These are phyloP conservation scores for Neophaeococcomyces aloes DNA, from an alignment of 2,329 filamentous ascomycete species.

Conservation along the genomic window DNA sequence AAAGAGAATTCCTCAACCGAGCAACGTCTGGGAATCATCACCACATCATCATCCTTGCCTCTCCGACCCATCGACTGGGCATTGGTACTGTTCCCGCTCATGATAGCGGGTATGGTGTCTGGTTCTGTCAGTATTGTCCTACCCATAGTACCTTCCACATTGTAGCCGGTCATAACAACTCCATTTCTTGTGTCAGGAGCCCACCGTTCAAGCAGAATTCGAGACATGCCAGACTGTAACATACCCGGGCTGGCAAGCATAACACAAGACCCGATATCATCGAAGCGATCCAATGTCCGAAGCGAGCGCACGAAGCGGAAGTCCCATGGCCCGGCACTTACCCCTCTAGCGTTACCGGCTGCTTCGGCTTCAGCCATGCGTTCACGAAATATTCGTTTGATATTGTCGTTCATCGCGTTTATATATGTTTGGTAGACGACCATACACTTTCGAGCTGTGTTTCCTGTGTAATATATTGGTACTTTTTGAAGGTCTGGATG, in stretches of 20 bases:
- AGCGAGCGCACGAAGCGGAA: constrained; percentile 89
- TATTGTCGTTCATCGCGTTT: constrained; percentile 98
- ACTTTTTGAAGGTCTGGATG: constrained; percentile 80
- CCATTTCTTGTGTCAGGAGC: constrained; percentile 93
- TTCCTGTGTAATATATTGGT: constrained; percentile 95
- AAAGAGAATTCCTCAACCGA: constrained; percentile 93
- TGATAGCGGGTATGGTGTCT: constrained; percentile 87
- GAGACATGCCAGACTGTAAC: constrained; percentile 90
- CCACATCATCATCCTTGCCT: constrained; percentile 60
- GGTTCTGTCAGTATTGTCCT: constrained; percentile 92
- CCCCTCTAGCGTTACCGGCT: constrained; percentile 63
- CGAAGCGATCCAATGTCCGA: constrained; percentile 87
- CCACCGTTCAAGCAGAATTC: constrained; percentile 89
- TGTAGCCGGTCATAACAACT: constrained; percentile 98
- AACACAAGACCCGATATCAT: constrained; percentile 88
- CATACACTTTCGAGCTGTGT: constrained; percentile 94
- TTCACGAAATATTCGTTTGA: constrained; percentile 87
- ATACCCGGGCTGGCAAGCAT: constrained; percentile 98
- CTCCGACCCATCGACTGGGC: constrained; percentile 47
- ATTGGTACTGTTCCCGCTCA: constrained; percentile 58
- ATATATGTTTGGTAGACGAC: constrained; percentile 97
- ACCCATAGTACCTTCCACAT: constrained; percentile 96
- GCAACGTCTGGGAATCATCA: constrained; percentile 84
- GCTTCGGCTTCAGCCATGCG: constrained; percentile 84
- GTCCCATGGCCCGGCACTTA: constrained; percentile 69